Evolutionary conservation across 2,329 filamentous ascomycete genomes (phyloP).

Genomic region (Didymella pomorum): DNA sequence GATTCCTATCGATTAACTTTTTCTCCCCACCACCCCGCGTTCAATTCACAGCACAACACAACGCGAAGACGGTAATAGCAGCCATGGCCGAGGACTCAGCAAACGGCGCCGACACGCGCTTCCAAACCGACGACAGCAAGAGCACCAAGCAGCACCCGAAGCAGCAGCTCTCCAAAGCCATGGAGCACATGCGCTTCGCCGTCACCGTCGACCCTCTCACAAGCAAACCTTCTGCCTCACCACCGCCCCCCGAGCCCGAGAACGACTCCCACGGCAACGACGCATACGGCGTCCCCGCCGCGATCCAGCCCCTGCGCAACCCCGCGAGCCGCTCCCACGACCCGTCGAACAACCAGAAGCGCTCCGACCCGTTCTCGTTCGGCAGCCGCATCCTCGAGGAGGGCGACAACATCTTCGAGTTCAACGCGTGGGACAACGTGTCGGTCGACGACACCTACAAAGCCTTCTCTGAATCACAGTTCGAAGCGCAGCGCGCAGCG

Average conservation of each 20-base stretch:
- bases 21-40: constrained; percentile 17
- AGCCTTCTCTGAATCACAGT: constrained; percentile 85
- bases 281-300: constrained; percentile 60
- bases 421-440: constrained; percentile 99
- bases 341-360: constrained; percentile 79
- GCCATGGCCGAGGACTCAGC: constrained; percentile 31
- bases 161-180: constrained; percentile 60
- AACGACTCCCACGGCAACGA: constrained; percentile 60
- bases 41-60: background rate
- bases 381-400: constrained; percentile 85
- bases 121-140: constrained; percentile 44
- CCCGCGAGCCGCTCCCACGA: constrained; percentile 71
- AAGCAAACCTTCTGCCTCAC: constrained; percentile 1
- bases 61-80: background rate
- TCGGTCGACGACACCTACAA: constrained; percentile 89
- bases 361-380: constrained; percentile 93
- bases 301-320: constrained; percentile 56
- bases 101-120: constrained; percentile 23
- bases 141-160: constrained; percentile 45
- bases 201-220: constrained; percentile 54
- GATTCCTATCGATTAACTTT: constrained; percentile 16
- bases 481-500: constrained; percentile 80
- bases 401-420: constrained; percentile 90
- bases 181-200: constrained; percentile 61
- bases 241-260: constrained; percentile 29